These are phyloP conservation scores for Acanthochlamys bracteata DNA, from an alignment of 106 monocot species.

Conservation along the genomic window DNA sequence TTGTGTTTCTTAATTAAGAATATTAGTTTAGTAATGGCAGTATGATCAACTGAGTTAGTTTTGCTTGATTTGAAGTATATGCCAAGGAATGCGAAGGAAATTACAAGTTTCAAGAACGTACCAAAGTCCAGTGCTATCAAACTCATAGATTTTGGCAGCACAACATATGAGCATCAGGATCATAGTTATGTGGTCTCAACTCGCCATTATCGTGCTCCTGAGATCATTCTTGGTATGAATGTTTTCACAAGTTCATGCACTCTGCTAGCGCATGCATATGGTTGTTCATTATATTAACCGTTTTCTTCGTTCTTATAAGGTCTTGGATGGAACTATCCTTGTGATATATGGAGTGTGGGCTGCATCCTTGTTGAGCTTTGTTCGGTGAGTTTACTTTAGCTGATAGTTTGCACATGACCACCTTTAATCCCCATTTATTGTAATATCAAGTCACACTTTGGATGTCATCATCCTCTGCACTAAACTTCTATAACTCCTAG, in stretches of 20 bases:
- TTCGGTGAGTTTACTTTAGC: conserved; percentile 85
- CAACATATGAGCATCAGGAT: conserved; percentile 95
- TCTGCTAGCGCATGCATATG: too few species aligned
- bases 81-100: conserved; percentile 39
- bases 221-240: conserved; percentile 86
- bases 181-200: conserved; percentile 97
- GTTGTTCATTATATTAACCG: not conserved
- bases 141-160: conserved; percentile 97
- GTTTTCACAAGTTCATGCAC: too few species aligned
- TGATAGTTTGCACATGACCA: too few species aligned
- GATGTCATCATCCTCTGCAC: too few species aligned
- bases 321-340: conserved; percentile 92
- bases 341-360: conserved; percentile 98
- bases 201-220: conserved; percentile 93
- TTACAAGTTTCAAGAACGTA: conserved; percentile 52
- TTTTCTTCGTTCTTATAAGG: conserved; percentile 38
- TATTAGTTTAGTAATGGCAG: too few species aligned
- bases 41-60: not conserved
- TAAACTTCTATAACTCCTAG: too few species aligned
- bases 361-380: conserved; percentile 96
- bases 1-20: too few species aligned
- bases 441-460: too few species aligned
- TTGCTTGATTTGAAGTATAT: conserved; percentile 21
- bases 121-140: conserved; percentile 94
- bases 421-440: too few species aligned